These are phyloP conservation scores for Pisolithus tinctorius DNA, from an alignment of 768 basidiomycete species.

Conservation along the genomic window DNA sequence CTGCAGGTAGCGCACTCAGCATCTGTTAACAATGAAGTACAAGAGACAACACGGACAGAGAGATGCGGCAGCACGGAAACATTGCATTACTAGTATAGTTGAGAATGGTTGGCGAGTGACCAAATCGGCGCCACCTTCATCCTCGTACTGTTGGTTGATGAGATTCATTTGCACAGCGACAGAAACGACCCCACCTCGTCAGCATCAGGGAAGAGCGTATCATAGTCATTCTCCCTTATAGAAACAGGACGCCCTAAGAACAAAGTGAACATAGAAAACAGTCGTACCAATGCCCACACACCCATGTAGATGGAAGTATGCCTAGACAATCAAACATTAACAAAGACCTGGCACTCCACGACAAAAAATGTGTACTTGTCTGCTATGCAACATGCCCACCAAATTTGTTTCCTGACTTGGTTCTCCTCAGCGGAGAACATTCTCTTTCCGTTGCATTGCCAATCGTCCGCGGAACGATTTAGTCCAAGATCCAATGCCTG, in stretches of 20 bases:
- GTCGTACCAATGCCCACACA: slow-evolving; percentile 15
- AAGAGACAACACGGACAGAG: slow-evolving; percentile 42
- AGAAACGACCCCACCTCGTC: slow-evolving; percentile 37
- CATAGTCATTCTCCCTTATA: slow-evolving; percentile 65
- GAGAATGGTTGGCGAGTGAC: slow-evolving; percentile 34
- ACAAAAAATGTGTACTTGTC: slow-evolving; percentile 49
- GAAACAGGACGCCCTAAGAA: slow-evolving; percentile 54
- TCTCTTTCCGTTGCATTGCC: slow-evolving; percentile 56
- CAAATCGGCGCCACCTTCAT: slow-evolving; percentile 35
- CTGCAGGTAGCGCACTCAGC: slow-evolving; percentile 30
- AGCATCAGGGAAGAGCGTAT: slow-evolving; percentile 54
- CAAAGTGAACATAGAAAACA: slow-evolving; percentile 6
- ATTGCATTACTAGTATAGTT: slow-evolving; percentile 41
- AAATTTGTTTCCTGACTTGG: slow-evolving; percentile 68
- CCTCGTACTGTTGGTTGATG: slow-evolving; percentile 43
- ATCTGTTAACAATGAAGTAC: slow-evolving; percentile 1
- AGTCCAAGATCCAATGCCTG: slow-evolving; percentile 78
- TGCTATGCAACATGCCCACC: slow-evolving; percentile 70
- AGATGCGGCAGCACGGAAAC: slow-evolving; percentile 48
- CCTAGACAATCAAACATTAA: slow-evolving; percentile 27
- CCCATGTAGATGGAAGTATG: slow-evolving; percentile 74
- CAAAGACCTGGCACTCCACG: neutral
- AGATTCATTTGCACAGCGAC: slow-evolving; percentile 1
- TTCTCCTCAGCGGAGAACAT: slow-evolving; percentile 62
- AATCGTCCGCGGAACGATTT: slow-evolving; percentile 70